phyloP scores from a whole-genome alignment of 78 protist species.

The Protostelium mycophagum region DNA sequence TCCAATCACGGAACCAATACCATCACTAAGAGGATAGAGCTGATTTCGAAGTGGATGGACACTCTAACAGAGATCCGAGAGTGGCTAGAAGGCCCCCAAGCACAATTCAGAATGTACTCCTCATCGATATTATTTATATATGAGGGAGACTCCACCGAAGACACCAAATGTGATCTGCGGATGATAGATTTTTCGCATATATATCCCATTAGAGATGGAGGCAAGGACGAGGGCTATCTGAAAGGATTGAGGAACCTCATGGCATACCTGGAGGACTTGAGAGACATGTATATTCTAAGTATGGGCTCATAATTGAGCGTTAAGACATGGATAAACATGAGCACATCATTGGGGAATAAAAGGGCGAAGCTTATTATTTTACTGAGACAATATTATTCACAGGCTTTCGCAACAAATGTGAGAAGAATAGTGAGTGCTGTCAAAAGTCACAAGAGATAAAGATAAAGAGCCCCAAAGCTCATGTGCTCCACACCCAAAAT shows the following conservation, averaged over 20 bases:
- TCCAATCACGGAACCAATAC: background rate
- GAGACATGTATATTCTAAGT: background rate
- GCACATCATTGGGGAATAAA: too few relatives aligned
- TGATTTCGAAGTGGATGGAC: background rate
- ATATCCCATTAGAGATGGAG: background rate
- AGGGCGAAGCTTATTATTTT: too few relatives aligned
- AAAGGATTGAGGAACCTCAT: slow-evolving; percentile 18
- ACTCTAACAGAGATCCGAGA: background rate
- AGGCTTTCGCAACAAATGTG: too few relatives aligned
- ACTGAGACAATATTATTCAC: too few relatives aligned
- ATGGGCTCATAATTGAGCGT: background rate
- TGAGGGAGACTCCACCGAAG: background rate
- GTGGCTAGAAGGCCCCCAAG: background rate
- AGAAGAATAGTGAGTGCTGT: too few relatives aligned
- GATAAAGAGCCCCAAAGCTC: too few relatives aligned
- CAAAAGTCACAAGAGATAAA: too few relatives aligned
- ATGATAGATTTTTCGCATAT: slow-evolving; percentile 65
- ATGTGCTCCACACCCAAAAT: too few relatives aligned
- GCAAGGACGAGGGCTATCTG: slow-evolving; percentile 10
- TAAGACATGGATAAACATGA: too few relatives aligned
- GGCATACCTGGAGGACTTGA: background rate
- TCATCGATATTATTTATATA: background rate
- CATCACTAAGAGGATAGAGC: background rate
- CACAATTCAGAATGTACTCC: background rate
- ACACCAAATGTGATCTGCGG: slow-evolving; percentile 8